Conservation (phyloP, 1,284 basidiomycete genomes). For the Tilletia setariae region DNA sequence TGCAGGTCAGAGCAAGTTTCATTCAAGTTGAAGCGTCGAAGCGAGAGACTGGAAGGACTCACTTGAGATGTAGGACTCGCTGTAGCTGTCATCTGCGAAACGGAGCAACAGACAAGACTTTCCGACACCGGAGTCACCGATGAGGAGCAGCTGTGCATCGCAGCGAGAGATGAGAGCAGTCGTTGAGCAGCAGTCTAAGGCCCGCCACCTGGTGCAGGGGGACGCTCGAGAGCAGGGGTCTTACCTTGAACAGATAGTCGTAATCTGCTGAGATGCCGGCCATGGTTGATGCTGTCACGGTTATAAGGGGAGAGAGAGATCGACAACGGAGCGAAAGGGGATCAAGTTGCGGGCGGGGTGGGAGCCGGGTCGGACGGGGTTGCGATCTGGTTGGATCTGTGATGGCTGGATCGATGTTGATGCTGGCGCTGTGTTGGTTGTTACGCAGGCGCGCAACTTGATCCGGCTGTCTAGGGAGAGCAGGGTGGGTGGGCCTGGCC, state of each 20-base stretch:
- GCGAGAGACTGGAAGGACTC: slow-evolving; percentile 25
- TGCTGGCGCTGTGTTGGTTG: not conserved
- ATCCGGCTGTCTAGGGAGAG: not conserved
- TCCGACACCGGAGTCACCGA: slow-evolving; percentile 86
- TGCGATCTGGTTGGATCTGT: too few species aligned
- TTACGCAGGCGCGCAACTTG: too few species aligned
- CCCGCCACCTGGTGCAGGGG: not conserved
- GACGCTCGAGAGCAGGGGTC: not conserved
- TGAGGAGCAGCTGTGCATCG: slow-evolving; percentile 62
- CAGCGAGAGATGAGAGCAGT: not conserved
- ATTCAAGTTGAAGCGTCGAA: not conserved
- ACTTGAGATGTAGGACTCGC: slow-evolving; percentile 58
- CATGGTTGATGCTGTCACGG: slow-evolving; percentile 1
- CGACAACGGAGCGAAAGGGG: too few species aligned
- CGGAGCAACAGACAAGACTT: slow-evolving; percentile 63
- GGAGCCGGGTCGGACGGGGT: not conserved
- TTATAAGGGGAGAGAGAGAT: too few species aligned
- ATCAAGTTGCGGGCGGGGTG: not conserved
- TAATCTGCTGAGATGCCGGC: slow-evolving; percentile 21
- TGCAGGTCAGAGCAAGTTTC: not conserved
- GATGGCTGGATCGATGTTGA: not conserved
- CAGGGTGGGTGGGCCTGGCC: too few species aligned
- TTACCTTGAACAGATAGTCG: slow-evolving; percentile 25
- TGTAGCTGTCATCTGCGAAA: slow-evolving; percentile 59
- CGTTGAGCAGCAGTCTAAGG: not conserved